Base-by-base conservation (phyloP, 208 protist species). In the Leishmania major region DNA sequence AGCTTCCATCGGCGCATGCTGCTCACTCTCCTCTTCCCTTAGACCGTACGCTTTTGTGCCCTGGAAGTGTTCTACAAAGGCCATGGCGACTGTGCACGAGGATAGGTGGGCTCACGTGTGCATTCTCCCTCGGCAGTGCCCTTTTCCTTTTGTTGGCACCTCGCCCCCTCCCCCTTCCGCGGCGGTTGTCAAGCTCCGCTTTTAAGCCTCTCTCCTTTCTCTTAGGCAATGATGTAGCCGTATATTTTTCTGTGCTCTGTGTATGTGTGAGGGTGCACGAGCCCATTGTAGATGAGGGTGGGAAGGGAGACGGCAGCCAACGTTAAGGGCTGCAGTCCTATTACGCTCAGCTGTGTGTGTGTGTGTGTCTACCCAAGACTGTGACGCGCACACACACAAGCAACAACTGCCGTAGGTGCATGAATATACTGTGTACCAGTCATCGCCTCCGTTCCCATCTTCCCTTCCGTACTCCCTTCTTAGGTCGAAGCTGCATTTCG, bases 381-480 rank as follows among this genome's bases (percentile, higher is more conserved):
- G 43, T 45, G 43, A 45, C 3, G n/a, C 13, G 60, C 6, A 5
- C 1, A 43, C 19, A 47, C 31, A 10, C n/a, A 43, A 47, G 66
- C 13, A 43, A 47, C 35, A 49, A 28, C 22, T 6, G 69, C 22
- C 28, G 69, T 22, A 19, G 40, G 69, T 31, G 40, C 40, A 25
- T 73, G 22, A 73, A 3, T 35, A 10, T 47, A 28, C n/a, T 35
- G 17, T 53, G 43, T 71, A 70, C 10, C 35, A 43, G 66, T 7
- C 28, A 43, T 67, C 28, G 6, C 28, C 60, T 35, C 11, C 31
- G n/a, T 35, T 17, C 40, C 31, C 53, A 70, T 67, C 11, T 69
- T 53, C 45, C 71, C 53, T 59, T 75, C 47, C 43, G 7, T 69
- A 45, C 59, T 79, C 19, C 75, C 40, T 86, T 57, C 19, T 35